These are phyloP conservation scores for Brettanomyces anomalus DNA, from an alignment of 805 yeast species.

Conservation along the genomic window DNA sequence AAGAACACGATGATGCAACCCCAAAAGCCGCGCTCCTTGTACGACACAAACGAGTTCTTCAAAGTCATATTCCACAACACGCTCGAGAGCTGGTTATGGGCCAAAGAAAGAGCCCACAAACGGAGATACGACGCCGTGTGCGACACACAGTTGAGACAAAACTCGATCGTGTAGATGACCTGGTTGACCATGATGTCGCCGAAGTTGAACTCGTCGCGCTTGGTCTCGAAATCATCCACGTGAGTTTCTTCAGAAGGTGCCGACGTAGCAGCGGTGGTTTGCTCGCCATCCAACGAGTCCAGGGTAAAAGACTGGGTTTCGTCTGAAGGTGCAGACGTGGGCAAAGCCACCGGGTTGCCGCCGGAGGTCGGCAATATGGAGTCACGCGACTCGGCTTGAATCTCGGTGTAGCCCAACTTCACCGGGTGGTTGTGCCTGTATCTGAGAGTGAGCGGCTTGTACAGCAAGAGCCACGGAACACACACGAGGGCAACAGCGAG, in stretches of 20 bases:
- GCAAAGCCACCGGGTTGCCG: no score
- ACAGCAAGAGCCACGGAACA: conserved; percentile 65
- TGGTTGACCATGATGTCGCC: conserved; percentile 73
- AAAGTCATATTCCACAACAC: conserved; percentile 75
- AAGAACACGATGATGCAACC: conserved; percentile 53
- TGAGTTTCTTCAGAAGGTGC: conserved; percentile 28
- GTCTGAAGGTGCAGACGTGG: not conserved
- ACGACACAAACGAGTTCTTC: conserved; percentile 41
- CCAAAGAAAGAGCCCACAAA: conserved; percentile 72
- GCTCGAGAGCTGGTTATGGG: conserved; percentile 69
- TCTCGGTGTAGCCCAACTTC: conserved; percentile 42
- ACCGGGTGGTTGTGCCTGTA: conserved; percentile 40
- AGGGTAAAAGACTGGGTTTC: not conserved
- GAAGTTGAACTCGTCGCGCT: conserved; percentile 35
- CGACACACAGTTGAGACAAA: conserved; percentile 70
- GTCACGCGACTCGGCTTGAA: conserved; percentile 20
- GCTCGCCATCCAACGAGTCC: no score
- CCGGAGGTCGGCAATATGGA: no score
- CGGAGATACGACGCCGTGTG: conserved; percentile 74
- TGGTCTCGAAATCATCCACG: not conserved
- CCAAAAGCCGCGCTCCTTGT: conserved; percentile 37
- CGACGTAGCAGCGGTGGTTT: conserved; percentile 6
- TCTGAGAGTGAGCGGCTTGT: conserved; percentile 45
- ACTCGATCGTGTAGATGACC: conserved; percentile 74
- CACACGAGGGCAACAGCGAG: conserved; percentile 54